Conservation (phyloP, 768 basidiomycete genomes). For the Strobilomyces echinocephalus region DNA sequence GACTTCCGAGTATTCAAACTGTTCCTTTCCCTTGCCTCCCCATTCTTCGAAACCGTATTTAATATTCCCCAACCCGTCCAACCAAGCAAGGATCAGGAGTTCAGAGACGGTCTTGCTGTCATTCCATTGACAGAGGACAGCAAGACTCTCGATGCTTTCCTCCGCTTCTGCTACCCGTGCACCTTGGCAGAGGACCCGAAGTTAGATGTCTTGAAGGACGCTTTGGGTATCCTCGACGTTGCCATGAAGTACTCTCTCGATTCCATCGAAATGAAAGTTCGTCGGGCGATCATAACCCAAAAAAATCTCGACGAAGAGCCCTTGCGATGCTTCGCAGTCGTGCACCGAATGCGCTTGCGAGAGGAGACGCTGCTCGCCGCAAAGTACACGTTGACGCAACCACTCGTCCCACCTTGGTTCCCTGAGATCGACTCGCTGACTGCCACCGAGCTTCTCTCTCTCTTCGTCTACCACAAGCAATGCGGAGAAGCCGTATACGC, state of each 20-base stretch:
- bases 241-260: background rate
- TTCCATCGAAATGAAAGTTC: background rate
- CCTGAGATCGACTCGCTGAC: constrained; percentile 26
- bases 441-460: constrained; percentile 19
- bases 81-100: constrained; percentile 8
- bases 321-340: background rate
- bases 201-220: background rate
- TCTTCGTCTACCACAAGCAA: constrained; percentile 19
- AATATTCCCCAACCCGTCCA: constrained; percentile 21
- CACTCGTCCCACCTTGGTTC: constrained; percentile 20
- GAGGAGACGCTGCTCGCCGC: background rate
- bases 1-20: background rate
- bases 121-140: constrained; percentile 15
- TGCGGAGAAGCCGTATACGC: constrained; percentile 13
- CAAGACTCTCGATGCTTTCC: constrained; percentile 20
- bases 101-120: constrained; percentile 15
- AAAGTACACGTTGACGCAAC: constrained; percentile 18
- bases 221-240: background rate
- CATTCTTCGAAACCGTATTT: constrained; percentile 19
- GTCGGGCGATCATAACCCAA: background rate
- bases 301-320: background rate
- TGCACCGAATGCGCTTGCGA: background rate
- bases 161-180: background rate
- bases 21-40: constrained; percentile 24
- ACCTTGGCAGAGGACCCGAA: background rate